Percentiles rank a stretch among this genome's conserved stretches.
phyloP scores from a whole-genome alignment of 2,329 filamentous ascomycete genomes.

The Cercospora beticola region DNA sequence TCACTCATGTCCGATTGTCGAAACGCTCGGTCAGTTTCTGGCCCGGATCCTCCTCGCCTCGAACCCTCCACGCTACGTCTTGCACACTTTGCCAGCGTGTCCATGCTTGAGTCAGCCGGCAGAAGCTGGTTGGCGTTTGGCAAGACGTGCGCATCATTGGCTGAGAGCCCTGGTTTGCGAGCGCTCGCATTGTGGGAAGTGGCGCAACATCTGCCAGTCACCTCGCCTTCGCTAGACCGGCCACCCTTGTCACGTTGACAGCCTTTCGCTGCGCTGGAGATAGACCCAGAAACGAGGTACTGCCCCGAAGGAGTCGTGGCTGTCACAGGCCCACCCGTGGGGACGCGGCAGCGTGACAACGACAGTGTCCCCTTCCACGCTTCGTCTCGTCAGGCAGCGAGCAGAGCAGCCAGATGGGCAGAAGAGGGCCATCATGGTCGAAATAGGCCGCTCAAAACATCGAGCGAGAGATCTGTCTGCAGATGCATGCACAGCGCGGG shows the following conservation, averaged over 20 bases:
- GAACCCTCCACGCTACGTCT: conserved; percentile 6
- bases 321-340: background rate
- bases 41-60: conserved; percentile 11
- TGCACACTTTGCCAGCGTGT: conserved; percentile 10
- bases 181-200: conserved; percentile 17
- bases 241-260: conserved; percentile 22
- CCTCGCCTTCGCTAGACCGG: conserved; percentile 19
- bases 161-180: conserved; percentile 20
- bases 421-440: background rate
- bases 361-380: background rate
- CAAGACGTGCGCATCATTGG: conserved; percentile 15
- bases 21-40: conserved; percentile 18
- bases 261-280: conserved; percentile 20
- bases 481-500: conserved; percentile 10
- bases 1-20: conserved; percentile 5
- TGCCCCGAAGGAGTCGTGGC: background rate
- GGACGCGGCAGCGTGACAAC: background rate
- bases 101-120: conserved; percentile 16
- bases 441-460: background rate
- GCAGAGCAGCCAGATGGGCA: background rate
- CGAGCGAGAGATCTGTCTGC: conserved; percentile 8
- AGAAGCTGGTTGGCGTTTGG: conserved; percentile 20
- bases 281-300: conserved; percentile 16
- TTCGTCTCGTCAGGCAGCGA: background rate
- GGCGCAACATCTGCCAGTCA: conserved; percentile 27